A percentile compares a stretch with the other conserved stretches of the same genome.
Conservation (phyloP, 225 moss, liverwort and hornwort species). For the Pseudoscleropodium purum region DNA sequence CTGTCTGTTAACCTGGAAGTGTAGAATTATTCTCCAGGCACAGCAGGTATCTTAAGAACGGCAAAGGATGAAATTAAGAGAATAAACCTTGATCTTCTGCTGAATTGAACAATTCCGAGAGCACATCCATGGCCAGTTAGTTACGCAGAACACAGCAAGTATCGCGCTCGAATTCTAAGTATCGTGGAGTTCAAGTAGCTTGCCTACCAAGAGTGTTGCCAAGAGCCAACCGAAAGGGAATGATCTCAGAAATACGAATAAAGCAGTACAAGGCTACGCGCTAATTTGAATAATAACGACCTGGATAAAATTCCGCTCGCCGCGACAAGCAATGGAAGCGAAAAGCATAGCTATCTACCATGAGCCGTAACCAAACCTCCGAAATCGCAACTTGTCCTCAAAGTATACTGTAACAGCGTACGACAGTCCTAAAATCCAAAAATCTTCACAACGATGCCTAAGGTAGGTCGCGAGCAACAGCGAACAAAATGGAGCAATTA, state of each 20-base stretch:
- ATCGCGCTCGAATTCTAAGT: neutral
- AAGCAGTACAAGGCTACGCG: neutral
- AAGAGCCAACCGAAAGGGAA: neutral
- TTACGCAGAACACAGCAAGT: neutral
- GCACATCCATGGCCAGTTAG: neutral
- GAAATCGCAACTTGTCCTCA: neutral
- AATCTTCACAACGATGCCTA: neutral
- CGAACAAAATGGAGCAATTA: neutral
- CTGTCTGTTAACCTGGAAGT: neutral
- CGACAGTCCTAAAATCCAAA: neutral
- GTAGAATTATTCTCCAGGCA: neutral
- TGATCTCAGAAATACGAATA: neutral
- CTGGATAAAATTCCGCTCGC: neutral
- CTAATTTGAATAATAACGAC: neutral
- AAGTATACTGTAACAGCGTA: neutral
- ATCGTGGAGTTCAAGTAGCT: neutral
- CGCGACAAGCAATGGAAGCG: neutral
- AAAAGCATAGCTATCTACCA: neutral
- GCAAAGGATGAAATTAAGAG: neutral
- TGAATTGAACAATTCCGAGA: neutral
- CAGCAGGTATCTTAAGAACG: neutral
- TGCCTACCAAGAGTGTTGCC: neutral
- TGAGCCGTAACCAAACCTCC: neutral
- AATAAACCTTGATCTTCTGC: neutral
- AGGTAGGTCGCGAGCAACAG: neutral